Evolutionary conservation across 225 moss, liverwort and hornwort species (phyloP).

Genomic region (Pseudoscleropodium purum): DNA sequence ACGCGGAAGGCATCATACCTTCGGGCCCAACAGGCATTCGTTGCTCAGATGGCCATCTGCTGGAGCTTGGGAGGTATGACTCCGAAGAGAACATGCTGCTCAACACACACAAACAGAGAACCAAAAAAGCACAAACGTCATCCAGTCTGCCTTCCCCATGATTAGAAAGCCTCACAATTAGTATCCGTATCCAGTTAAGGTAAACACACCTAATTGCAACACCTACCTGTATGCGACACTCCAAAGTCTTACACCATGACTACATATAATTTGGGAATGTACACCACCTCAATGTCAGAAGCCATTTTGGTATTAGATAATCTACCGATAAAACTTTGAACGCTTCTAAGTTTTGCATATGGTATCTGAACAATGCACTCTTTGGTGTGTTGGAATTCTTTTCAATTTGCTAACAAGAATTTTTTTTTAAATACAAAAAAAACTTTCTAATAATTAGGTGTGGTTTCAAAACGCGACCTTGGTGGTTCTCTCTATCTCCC

Average conservation of each 20-base stretch:
- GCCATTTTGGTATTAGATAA: not conserved
- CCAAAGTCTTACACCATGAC: not conserved
- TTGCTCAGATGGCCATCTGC: slow-evolving; percentile 46
- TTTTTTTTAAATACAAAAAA: not conserved
- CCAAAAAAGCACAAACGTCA: not conserved
- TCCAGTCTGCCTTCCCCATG: not conserved
- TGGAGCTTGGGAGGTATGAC: slow-evolving; percentile 37
- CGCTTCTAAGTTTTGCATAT: not conserved
- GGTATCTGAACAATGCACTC: not conserved
- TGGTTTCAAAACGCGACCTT: not conserved
- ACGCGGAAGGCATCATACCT: slow-evolving; percentile 7
- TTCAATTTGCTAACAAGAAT: not conserved
- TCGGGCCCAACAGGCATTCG: slow-evolving; percentile 32
- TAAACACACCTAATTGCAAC: not conserved
- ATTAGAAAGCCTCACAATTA: not conserved
- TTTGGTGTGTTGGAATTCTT: not conserved
- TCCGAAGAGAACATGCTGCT: slow-evolving; percentile 49
- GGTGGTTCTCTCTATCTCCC: not conserved
- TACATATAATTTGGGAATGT: not conserved
- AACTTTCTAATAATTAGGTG: not conserved
- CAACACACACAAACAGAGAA: not conserved
- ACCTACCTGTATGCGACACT: not conserved
- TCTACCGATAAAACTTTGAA: not conserved
- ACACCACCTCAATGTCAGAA: not conserved
- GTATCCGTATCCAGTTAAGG: not conserved